Percentiles rank a stretch among this genome's conserved stretches.
Evolutionary conservation across 2,329 filamentous ascomycete species (phyloP).

Genomic region (Scolecobasidium constrictum): DNA sequence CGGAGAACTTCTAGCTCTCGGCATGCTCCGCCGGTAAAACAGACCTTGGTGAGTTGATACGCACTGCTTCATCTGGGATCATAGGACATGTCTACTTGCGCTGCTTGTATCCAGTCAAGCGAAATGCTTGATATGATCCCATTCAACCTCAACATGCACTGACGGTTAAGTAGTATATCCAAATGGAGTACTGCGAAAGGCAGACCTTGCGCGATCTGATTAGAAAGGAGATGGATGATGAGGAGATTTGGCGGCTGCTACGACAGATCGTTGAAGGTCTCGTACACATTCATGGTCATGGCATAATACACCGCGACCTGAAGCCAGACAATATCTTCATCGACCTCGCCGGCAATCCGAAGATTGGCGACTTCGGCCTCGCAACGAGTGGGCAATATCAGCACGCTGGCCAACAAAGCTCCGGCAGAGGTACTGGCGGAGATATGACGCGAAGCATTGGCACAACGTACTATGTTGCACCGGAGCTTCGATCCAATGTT

Average conservation of each 20-base stretch:
- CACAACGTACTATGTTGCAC: conserved; percentile 86
- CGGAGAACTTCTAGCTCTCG: conserved; percentile 34
- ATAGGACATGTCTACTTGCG: too few species aligned
- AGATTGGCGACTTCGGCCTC: conserved; percentile 93
- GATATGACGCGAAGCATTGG: conserved; percentile 62
- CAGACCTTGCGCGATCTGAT: conserved; percentile 85
- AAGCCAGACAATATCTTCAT: conserved; percentile 99
- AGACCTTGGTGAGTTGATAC: conserved; percentile 45
- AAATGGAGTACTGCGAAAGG: conserved; percentile 98
- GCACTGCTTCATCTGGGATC: not conserved
- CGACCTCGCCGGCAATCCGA: conserved; percentile 77
- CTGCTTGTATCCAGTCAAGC: too few species aligned
- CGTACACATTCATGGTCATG: conserved; percentile 77
- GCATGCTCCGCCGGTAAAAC: conserved; percentile 45
- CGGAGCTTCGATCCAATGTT: conserved; percentile 70
- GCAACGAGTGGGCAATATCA: conserved; percentile 79
- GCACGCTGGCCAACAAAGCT: conserved; percentile 39
- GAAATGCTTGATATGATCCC: too few species aligned
- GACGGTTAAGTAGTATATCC: conserved; percentile 60
- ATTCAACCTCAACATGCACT: too few species aligned
- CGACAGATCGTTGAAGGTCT: conserved; percentile 85
- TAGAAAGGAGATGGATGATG: conserved; percentile 57
- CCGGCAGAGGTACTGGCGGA: conserved; percentile 23
- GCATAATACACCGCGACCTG: conserved; percentile 89
- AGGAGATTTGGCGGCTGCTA: conserved; percentile 83